phyloP scores from a whole-genome alignment of 345 rosid genomes.

The Zanthoxylum bungeanum region DNA sequence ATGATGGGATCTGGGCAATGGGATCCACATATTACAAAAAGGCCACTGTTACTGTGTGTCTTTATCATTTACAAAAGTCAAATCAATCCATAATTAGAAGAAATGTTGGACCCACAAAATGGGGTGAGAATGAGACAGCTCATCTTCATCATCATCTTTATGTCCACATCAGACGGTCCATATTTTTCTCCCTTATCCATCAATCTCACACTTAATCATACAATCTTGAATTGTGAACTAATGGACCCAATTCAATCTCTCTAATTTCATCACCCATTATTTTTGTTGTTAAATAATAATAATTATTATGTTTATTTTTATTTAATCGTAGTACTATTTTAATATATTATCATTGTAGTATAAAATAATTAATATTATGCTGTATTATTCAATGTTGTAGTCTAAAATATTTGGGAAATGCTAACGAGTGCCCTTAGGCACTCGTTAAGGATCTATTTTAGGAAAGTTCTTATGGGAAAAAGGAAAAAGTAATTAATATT shows the following conservation, averaged over 20 bases:
- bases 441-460: too few species aligned
- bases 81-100: too few species aligned
- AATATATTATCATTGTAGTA: too few species aligned
- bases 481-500: too few species aligned
- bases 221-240: constrained; percentile 10
- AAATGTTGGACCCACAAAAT: constrained; percentile 10
- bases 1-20: background rate
- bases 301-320: too few species aligned
- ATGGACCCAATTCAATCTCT: background rate
- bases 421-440: too few species aligned
- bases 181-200: background rate
- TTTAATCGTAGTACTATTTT: too few species aligned
- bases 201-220: constrained; percentile 14
- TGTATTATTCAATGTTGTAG: too few species aligned
- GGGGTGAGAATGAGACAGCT: background rate
- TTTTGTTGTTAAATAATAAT: background rate
- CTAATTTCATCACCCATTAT: background rate
- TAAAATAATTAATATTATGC: too few species aligned
- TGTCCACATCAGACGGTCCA: constrained; percentile 24
- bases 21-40: background rate
- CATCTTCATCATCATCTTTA: background rate
- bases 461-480: too few species aligned
- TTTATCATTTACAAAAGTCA: background rate
- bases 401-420: too few species aligned
- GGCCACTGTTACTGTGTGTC: background rate